A percentile compares a stretch with the other conserved stretches of the same genome.
Evolutionary conservation across 2,329 filamentous ascomycete genomes (phyloP).

Genomic region (Metarhizium humberi): DNA sequence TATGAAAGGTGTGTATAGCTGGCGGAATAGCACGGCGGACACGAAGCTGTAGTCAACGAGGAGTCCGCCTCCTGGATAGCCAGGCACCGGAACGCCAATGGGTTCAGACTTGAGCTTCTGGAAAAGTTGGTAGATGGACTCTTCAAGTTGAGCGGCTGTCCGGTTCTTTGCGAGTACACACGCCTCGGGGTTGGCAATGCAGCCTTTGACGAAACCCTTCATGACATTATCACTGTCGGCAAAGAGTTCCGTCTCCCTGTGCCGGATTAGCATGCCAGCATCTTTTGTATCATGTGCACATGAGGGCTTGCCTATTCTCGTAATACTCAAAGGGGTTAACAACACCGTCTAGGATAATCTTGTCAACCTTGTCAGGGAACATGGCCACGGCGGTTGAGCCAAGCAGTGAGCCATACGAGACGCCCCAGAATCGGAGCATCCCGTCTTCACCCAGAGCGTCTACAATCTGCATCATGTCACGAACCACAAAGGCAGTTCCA

Average conservation of each 20-base stretch:
- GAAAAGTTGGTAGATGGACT: slow-evolving; percentile 13
- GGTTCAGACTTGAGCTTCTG: slow-evolving; percentile 15
- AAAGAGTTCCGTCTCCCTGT: slow-evolving; percentile 16
- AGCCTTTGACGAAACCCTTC: slow-evolving; percentile 14
- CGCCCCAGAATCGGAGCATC: slow-evolving; percentile 29
- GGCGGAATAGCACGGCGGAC: neutral
- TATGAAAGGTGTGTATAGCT: neutral
- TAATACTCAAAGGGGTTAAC: slow-evolving; percentile 23
- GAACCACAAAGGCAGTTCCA: slow-evolving; percentile 32
- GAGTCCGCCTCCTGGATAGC: neutral
- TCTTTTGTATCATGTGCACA: no score
- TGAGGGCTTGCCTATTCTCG: slow-evolving; percentile 3
- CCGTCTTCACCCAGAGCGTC: slow-evolving; percentile 31
- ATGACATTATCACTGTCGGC: slow-evolving; percentile 17
- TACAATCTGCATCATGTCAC: slow-evolving; percentile 34
- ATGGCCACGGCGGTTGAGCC: slow-evolving; percentile 29
- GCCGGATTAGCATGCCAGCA: neutral
- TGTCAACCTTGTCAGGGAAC: slow-evolving; percentile 27
- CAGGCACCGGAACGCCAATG: slow-evolving; percentile 1
- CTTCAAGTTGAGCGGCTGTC: slow-evolving; percentile 14
- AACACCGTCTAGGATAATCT: slow-evolving; percentile 22
- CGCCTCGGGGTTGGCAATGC: slow-evolving; percentile 10
- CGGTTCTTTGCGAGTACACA: slow-evolving; percentile 14
- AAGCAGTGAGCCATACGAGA: slow-evolving; percentile 29
- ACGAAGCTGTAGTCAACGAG: slow-evolving; percentile 2